Evolutionary conservation across 2,329 filamentous ascomycete genomes (phyloP).

Genomic region (Ophiostoma piceae): DNA sequence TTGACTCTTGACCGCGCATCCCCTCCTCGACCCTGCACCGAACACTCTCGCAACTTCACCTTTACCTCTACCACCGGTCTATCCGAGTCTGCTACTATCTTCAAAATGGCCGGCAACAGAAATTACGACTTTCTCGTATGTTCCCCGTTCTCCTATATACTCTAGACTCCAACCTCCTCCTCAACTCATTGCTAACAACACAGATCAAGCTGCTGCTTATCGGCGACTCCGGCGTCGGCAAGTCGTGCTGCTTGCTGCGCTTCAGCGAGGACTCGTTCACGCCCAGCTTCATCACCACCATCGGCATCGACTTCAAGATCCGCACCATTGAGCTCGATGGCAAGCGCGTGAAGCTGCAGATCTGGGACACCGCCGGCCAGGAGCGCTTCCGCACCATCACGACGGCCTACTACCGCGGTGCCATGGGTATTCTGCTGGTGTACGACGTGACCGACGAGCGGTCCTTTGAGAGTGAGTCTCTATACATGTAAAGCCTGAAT

Average conservation of each 20-base stretch:
- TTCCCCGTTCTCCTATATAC: no score
- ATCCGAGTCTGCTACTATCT: slow-evolving; percentile 17
- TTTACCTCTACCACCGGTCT: not conserved
- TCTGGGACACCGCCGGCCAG: slow-evolving; percentile 98
- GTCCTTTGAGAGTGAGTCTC: slow-evolving; percentile 85
- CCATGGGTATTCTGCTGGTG: slow-evolving; percentile 95
- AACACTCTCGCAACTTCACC: not conserved
- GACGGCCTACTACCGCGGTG: slow-evolving; percentile 95
- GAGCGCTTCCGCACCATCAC: slow-evolving; percentile 99
- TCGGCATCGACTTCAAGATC: slow-evolving; percentile 99
- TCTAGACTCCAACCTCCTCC: not conserved
- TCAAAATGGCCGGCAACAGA: slow-evolving; percentile 86
- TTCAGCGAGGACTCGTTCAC: slow-evolving; percentile 98
- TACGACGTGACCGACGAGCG: slow-evolving; percentile 98
- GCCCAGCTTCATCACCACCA: slow-evolving; percentile 96
- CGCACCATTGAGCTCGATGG: slow-evolving; percentile 97
- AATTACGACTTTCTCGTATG: slow-evolving; percentile 97
- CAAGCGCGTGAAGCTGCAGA: slow-evolving; percentile 98
- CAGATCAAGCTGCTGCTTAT: slow-evolving; percentile 97
- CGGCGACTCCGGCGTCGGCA: slow-evolving; percentile 92
- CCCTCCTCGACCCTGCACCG: not conserved
- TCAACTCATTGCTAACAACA: slow-evolving; percentile 15
- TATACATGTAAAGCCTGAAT: not conserved
- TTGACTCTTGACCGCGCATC: slow-evolving; percentile 12
- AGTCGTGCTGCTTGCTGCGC: slow-evolving; percentile 92